These are phyloP conservation scores for Syzygium syzygioides DNA, from an alignment of 441 rosid species.

Conservation along the genomic window DNA sequence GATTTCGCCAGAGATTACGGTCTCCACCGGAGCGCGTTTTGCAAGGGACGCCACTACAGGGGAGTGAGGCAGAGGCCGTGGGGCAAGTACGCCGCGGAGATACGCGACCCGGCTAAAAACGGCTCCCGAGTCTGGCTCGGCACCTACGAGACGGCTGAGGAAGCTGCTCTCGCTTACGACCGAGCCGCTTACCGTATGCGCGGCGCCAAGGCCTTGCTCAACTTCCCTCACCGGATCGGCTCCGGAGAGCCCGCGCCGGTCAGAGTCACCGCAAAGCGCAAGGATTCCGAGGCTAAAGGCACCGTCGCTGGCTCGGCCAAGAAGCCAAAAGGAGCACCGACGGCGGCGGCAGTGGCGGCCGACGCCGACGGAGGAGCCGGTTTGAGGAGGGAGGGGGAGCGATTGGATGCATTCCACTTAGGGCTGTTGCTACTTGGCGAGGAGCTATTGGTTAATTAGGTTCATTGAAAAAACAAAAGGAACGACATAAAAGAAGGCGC, in stretches of 20 bases:
- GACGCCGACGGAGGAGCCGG: constrained; percentile 5
- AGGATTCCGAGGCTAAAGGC: constrained; percentile 2
- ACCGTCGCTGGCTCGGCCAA: not conserved
- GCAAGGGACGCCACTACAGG: constrained; percentile 24
- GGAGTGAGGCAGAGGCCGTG: constrained; percentile 44
- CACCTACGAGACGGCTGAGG: constrained; percentile 38
- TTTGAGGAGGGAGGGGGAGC: not conserved
- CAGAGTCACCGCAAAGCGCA: constrained; percentile 26
- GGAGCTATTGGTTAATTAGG: constrained; percentile 22
- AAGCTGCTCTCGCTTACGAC: constrained; percentile 40
- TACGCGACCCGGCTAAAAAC: constrained; percentile 35
- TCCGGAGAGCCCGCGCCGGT: constrained; percentile 24
- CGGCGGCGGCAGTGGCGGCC: not conserved
- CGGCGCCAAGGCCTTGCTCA: constrained; percentile 36
- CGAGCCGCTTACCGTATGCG: constrained; percentile 35
- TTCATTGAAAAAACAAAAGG: not conserved
- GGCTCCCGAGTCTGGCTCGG: constrained; percentile 42
- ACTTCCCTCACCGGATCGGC: constrained; percentile 35
- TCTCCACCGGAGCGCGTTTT: not conserved
- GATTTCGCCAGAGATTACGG: not conserved
- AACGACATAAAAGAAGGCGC: not conserved
- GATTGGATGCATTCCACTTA: not conserved
- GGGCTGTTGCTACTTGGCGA: constrained; percentile 17
- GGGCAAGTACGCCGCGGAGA: constrained; percentile 48
- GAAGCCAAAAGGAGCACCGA: constrained; percentile 6